Evolutionary conservation across 169 alveolate genomes (phyloP).

Genomic region (Eimeria falciformis): DNA sequence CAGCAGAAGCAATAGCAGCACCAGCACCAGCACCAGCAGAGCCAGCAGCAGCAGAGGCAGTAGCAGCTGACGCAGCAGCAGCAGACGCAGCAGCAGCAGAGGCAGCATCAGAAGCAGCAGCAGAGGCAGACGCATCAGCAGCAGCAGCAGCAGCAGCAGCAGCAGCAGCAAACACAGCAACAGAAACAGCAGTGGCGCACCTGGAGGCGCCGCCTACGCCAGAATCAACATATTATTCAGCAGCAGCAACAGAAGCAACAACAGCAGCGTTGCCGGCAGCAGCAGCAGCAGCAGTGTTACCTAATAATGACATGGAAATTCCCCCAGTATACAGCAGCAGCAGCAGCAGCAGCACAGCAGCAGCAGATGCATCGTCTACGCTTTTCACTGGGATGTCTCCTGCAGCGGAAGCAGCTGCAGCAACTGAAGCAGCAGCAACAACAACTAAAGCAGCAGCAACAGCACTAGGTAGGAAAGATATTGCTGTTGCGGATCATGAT

Average conservation of each 20-base stretch:
- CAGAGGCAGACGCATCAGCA: too few relatives aligned
- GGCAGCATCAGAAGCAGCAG: too few relatives aligned
- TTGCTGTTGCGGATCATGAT: neutral
- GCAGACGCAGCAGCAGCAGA: too few relatives aligned
- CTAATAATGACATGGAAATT: neutral
- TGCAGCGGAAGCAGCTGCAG: conserved; percentile 1
- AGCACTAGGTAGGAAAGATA: neutral
- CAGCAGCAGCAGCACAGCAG: neutral
- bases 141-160: too few relatives aligned
- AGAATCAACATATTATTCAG: neutral
- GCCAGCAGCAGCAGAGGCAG: too few relatives aligned
- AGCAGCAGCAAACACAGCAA: too few relatives aligned
- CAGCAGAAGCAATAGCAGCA: neutral
- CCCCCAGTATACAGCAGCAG: neutral
- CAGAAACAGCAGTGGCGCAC: too few relatives aligned
- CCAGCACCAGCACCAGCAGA: neutral
- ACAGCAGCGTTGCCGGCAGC: neutral
- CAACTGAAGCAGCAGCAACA: conserved; percentile 11
- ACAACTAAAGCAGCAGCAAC: neutral
- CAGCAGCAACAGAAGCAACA: neutral
- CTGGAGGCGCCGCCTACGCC: neutral
- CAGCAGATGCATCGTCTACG: neutral
- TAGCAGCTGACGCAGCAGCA: too few relatives aligned
- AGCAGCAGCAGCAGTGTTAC: neutral
- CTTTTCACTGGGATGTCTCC: neutral